Evolutionary conservation across 2,329 filamentous ascomycete species (phyloP).

Genomic region (Parafenestella ontariensis): DNA sequence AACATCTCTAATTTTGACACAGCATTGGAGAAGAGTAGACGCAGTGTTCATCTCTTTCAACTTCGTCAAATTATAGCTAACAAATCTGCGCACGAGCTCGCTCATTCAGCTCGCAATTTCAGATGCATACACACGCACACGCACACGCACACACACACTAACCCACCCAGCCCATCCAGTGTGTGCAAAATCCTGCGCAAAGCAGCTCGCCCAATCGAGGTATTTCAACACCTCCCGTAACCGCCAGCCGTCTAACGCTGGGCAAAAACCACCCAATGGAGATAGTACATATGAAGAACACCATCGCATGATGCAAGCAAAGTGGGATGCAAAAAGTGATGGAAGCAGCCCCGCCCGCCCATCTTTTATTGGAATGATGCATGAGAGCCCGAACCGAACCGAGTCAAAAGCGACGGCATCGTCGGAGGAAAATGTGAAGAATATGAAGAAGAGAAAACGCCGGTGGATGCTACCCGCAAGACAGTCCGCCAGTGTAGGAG

Average conservation of each 20-base stretch:
- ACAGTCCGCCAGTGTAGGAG: not conserved
- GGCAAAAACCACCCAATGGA: not conserved
- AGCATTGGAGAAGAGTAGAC: not conserved
- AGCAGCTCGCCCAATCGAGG: not conserved
- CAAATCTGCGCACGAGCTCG: not conserved
- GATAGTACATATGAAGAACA: slow-evolving; percentile 3
- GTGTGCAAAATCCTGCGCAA: not conserved
- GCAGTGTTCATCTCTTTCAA: not conserved
- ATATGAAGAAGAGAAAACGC: slow-evolving; percentile 11
- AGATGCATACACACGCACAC: not conserved
- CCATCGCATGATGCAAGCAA: slow-evolving; percentile 7
- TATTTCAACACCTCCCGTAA: not conserved
- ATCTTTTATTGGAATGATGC: slow-evolving; percentile 12
- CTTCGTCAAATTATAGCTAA: not conserved
- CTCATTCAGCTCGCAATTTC: not conserved
- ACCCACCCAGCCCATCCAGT: not conserved
- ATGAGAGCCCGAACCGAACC: no score
- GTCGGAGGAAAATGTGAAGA: slow-evolving; percentile 5
- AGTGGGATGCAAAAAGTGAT: not conserved
- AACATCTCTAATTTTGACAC: not conserved
- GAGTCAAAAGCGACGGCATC: no score
- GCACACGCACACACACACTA: not conserved
- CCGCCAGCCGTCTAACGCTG: not conserved
- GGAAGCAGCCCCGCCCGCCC: not conserved
- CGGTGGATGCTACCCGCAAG: slow-evolving; percentile 13